Percentiles rank a stretch among this genome's conserved stretches.
Evolutionary conservation across 2,329 filamentous ascomycete species (phyloP).

Genomic region (Rasamsonia emersonii): DNA sequence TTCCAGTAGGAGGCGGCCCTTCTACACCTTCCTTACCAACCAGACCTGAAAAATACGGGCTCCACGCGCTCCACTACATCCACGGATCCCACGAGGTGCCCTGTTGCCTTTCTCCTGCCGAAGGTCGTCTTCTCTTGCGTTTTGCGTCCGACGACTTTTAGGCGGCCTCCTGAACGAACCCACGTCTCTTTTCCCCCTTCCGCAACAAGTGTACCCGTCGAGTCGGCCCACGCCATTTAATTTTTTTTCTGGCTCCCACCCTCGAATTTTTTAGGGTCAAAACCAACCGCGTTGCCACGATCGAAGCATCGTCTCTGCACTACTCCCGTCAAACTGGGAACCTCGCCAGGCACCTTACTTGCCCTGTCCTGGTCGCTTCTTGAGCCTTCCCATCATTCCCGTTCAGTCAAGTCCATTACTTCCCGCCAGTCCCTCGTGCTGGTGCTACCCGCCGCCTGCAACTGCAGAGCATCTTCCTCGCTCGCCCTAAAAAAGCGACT

Average conservation of each 20-base stretch:
- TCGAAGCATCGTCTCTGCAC: conserved; percentile 16
- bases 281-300: conserved; percentile 27
- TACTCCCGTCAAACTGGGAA: conserved; percentile 9
- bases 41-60: conserved; percentile 16
- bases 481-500: conserved; percentile 27
- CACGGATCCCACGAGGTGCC: conserved; percentile 32
- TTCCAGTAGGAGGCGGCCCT: conserved; percentile 9
- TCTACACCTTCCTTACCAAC: conserved; percentile 6
- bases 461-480: conserved; percentile 28
- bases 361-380: conserved; percentile 11
- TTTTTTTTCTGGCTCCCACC: conserved; percentile 16
- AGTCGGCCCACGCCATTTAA: conserved; percentile 14
- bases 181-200: conserved; percentile 18
- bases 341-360: conserved; percentile 9
- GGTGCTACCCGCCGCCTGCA: conserved; percentile 26
- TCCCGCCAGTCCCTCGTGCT: conserved; percentile 27
- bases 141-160: conserved; percentile 21
- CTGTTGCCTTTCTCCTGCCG: conserved; percentile 19
- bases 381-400: conserved; percentile 14
- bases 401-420: conserved; percentile 15
- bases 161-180: conserved; percentile 19
- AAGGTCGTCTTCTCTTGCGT: conserved; percentile 11
- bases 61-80: conserved; percentile 25
- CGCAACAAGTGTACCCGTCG: conserved; percentile 14
- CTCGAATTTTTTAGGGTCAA: conserved; percentile 15